A percentile compares a stretch with the other conserved stretches of the same genome.
Evolutionary conservation across 1,284 basidiomycete species (phyloP).

Genomic region (Cryptococcus neoformans): DNA sequence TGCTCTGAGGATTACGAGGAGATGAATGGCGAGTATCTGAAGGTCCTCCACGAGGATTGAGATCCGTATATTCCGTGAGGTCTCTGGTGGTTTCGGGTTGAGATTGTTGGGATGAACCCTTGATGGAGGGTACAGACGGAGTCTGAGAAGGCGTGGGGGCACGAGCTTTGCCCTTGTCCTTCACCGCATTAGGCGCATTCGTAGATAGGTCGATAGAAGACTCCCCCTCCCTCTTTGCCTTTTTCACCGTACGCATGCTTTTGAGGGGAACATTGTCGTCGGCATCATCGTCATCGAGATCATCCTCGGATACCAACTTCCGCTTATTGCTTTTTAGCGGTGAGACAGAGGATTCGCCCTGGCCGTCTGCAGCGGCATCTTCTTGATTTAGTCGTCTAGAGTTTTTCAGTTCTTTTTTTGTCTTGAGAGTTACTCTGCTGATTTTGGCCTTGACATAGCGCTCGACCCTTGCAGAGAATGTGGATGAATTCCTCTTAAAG

Average conservation of each 20-base stretch:
- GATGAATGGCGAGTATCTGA: too few relatives aligned
- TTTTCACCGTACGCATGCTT: not conserved
- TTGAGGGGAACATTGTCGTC: not conserved
- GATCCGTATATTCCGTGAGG: too few relatives aligned
- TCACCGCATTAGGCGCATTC: not conserved
- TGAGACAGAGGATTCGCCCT: not conserved
- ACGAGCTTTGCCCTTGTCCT: not conserved
- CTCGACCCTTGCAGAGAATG: constrained; percentile 22
- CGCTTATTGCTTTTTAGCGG: not conserved
- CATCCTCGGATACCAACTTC: not conserved
- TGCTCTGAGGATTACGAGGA: too few relatives aligned
- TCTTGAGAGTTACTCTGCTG: constrained; percentile 25
- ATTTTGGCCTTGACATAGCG: constrained; percentile 15
- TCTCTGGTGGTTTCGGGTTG: too few relatives aligned
- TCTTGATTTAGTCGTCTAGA: not conserved
- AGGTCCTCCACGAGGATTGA: too few relatives aligned
- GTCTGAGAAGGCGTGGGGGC: not conserved
- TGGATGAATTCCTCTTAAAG: constrained; percentile 35
- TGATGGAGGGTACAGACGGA: too few relatives aligned
- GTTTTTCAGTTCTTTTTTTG: constrained; percentile 20
- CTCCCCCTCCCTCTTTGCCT: not conserved
- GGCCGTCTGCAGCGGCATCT: not conserved
- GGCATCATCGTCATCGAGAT: not conserved
- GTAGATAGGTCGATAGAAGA: not conserved
- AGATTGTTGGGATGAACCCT: too few relatives aligned